These are phyloP conservation scores for Penicillium olsonii DNA, from an alignment of 2,329 filamentous ascomycete genomes.

Conservation along the genomic window DNA sequence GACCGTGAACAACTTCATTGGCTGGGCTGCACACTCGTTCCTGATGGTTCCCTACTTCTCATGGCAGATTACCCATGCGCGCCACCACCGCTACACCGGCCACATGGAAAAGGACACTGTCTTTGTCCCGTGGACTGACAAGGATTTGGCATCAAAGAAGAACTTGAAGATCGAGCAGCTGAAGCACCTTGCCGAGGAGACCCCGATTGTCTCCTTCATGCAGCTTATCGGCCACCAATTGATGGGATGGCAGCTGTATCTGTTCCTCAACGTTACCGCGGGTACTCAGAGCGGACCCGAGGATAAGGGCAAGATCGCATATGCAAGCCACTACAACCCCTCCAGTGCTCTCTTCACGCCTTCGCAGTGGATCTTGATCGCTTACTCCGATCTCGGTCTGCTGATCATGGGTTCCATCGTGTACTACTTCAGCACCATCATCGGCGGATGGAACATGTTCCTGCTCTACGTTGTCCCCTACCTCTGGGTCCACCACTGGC, in stretches of 20 bases:
- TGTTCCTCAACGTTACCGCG: slow-evolving; percentile 60
- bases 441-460: slow-evolving; percentile 60
- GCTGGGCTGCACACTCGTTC: slow-evolving; percentile 66
- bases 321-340: slow-evolving; percentile 60
- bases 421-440: slow-evolving; percentile 53
- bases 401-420: slow-evolving; percentile 53
- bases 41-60: slow-evolving; percentile 71
- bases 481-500: slow-evolving; percentile 71
- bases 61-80: slow-evolving; percentile 70
- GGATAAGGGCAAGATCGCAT: slow-evolving; percentile 19
- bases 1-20: slow-evolving; percentile 61
- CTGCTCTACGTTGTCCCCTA: slow-evolving; percentile 66
- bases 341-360: slow-evolving; percentile 62
- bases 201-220: slow-evolving; percentile 58
- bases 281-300: slow-evolving; percentile 50
- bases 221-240: slow-evolving; percentile 64
- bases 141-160: slow-evolving; percentile 37
- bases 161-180: slow-evolving; percentile 54
- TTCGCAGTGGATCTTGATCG: slow-evolving; percentile 58
- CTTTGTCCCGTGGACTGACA: slow-evolving; percentile 57
- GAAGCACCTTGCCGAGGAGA: slow-evolving; percentile 58
- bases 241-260: slow-evolving; percentile 65
- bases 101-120: slow-evolving; percentile 69
- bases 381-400: slow-evolving; percentile 63
- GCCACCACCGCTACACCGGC: slow-evolving; percentile 69